Evolutionary conservation across 768 basidiomycete species (phyloP).

Genomic region (Russula sp.): DNA sequence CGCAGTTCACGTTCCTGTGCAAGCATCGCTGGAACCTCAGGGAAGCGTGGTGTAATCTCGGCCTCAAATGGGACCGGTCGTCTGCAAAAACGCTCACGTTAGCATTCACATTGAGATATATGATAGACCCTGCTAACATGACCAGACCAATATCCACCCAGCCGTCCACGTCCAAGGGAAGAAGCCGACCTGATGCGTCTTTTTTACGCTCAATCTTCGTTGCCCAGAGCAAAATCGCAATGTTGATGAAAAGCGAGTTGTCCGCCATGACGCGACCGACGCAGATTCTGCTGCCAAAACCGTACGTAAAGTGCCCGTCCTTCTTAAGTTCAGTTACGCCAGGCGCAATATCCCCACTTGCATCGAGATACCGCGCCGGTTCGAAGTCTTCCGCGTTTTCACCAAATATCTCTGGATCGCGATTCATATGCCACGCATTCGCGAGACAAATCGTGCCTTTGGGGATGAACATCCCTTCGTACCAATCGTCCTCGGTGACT

Average conservation of each 20-base stretch:
- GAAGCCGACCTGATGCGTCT: constrained; percentile 2
- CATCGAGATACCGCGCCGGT: constrained; percentile 1
- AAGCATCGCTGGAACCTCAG: constrained; percentile 7
- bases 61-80: constrained; percentile 19
- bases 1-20: constrained; percentile 5
- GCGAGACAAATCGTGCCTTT: no score
- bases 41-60: constrained; percentile 13
- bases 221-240: constrained; percentile 35
- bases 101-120: not conserved
- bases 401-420: no score
- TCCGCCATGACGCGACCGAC: constrained; percentile 25
- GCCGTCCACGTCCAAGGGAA: constrained; percentile 14
- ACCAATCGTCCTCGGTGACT: no score
- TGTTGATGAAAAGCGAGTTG: constrained; percentile 36
- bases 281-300: constrained; percentile 32
- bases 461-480: no score
- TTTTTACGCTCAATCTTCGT: constrained; percentile 22
- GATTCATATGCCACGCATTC: no score
- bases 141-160: constrained; percentile 3
- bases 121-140: not conserved
- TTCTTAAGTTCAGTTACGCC: not conserved
- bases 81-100: not conserved
- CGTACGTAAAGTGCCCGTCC: constrained; percentile 32
- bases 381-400: no score
- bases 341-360: not conserved